Base-by-base conservation (phyloP, 352 stramenopile genomes). In the Globisporangium okanoganense region DNA sequence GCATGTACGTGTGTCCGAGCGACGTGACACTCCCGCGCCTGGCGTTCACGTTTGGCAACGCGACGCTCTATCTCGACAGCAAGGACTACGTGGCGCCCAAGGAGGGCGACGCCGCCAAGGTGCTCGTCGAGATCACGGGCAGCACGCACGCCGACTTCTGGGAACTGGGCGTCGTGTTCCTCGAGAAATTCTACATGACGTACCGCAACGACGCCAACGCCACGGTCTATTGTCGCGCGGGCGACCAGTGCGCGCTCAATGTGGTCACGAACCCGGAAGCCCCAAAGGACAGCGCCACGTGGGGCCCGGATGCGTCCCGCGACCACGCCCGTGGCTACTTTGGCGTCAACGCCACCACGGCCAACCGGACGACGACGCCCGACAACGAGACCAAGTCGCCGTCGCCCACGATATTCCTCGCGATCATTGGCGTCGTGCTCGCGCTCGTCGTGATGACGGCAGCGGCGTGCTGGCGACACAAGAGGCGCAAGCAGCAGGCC, bases 41-140 rank as follows among this genome's bases (percentile, higher is more conserved):
- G 10, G 51, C n/a, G n/a, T 14, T 57, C 51, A 57, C 33, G n/a
- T 57, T 57, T 24, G 51, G 51, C 3, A 57, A 16, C n/a, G 35
- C 50, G n/a, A 45, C 50, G 31, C 24, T 56, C 50, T 56, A 56
- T 33, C 18, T 56, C 12, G 31, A 45, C n/a, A 5, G 10, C n/a
- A 33, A 56, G 50, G 33, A 56, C 20, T 45, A 56, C 33, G 18
- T 31, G 31, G 14, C 33, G 31, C 31, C 50, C 18, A 18, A 33
- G 4, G 18, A 35, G 3, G 50, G 29, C 31, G 50, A 56, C 9
- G 31, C 50, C 3, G 7, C 8, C 31, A 56, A 56, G 31, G 50
- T 56, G 7, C 16, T 45, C 6, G 31, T 45, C 16, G 24, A 43
- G 9, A 18, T 45, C 29, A 10, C 45, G 3, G 33, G 50, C 31